phyloP scores from a whole-genome alignment of 2,329 filamentous ascomycete genomes.

The Drechslerella coelobrocha region DNA sequence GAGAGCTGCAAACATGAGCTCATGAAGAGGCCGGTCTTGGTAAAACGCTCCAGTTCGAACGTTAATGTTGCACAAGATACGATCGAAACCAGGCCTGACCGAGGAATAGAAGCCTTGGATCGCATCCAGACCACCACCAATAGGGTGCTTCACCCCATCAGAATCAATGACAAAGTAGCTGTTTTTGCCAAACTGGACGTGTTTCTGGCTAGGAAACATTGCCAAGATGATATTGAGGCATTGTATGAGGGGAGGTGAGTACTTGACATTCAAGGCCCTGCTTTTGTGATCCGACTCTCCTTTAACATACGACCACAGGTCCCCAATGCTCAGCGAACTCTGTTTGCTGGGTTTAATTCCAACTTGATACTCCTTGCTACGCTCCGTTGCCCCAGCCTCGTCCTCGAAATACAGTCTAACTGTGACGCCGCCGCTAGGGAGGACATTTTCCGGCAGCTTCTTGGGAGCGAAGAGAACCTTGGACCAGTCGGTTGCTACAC shows the following conservation, averaged over 20 bases:
- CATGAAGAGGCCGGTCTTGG: conserved; percentile 56
- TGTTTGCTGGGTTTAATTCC: conserved; percentile 51
- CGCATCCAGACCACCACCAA: conserved; percentile 65
- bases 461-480: conserved; percentile 52
- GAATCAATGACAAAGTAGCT: conserved; percentile 55
- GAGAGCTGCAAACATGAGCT: conserved; percentile 31
- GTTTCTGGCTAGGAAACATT: conserved; percentile 52
- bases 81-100: conserved; percentile 66
- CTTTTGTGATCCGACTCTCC: conserved; percentile 51
- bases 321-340: conserved; percentile 35
- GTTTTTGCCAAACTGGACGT: conserved; percentile 53
- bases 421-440: conserved; percentile 50
- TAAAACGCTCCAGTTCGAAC: conserved; percentile 69
- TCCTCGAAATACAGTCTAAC: conserved; percentile 53
- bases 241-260: conserved; percentile 51
- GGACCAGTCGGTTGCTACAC: conserved; percentile 53
- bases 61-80: conserved; percentile 70
- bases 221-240: conserved; percentile 54
- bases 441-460: conserved; percentile 29
- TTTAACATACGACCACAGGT: conserved; percentile 51
- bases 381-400: conserved; percentile 50
- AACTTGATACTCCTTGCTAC: conserved; percentile 52
- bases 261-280: conserved; percentile 50
- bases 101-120: conserved; percentile 70
- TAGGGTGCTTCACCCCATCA: conserved; percentile 52